phyloP scores from a whole-genome alignment of 2,329 filamentous ascomycete genomes.

The Talaromyces atroroseus region DNA sequence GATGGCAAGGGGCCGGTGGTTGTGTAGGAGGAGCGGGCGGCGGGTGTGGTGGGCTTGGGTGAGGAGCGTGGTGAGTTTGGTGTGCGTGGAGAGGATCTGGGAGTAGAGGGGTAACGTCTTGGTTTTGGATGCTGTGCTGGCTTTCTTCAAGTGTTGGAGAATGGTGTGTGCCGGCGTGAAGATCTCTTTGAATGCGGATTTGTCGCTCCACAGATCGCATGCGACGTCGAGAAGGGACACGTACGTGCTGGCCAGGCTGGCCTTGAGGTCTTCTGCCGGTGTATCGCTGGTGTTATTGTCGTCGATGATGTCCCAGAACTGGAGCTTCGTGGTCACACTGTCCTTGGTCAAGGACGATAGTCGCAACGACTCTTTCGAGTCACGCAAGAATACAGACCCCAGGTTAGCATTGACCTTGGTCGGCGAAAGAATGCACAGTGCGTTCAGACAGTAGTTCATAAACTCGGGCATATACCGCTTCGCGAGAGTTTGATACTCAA shows the following conservation, averaged over 20 bases:
- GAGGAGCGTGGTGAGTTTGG: slow-evolving; percentile 41
- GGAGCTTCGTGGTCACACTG: slow-evolving; percentile 46
- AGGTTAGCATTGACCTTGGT: slow-evolving; percentile 42
- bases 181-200: slow-evolving; percentile 71
- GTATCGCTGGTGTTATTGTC: slow-evolving; percentile 13
- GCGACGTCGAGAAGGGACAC: slow-evolving; percentile 62
- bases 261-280: slow-evolving; percentile 44
- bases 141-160: slow-evolving; percentile 31
- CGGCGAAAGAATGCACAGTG: slow-evolving; percentile 63
- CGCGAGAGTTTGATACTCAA: slow-evolving; percentile 77
- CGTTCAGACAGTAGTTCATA: slow-evolving; percentile 73
- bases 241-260: slow-evolving; percentile 58
- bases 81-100: slow-evolving; percentile 25
- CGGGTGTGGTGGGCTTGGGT: slow-evolving; percentile 60
- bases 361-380: slow-evolving; percentile 49
- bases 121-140: neutral
- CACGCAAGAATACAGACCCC: slow-evolving; percentile 58
- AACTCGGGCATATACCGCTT: slow-evolving; percentile 88
- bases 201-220: slow-evolving; percentile 66
- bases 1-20: slow-evolving; percentile 83
- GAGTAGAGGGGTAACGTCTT: slow-evolving; percentile 14
- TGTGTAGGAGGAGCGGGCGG: slow-evolving; percentile 77
- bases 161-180: slow-evolving; percentile 61
- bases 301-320: slow-evolving; percentile 53
- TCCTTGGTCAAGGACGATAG: slow-evolving; percentile 34